These are phyloP conservation scores for Phytophthora fragariae DNA, from an alignment of 352 stramenopile species.

Conservation along the genomic window DNA sequence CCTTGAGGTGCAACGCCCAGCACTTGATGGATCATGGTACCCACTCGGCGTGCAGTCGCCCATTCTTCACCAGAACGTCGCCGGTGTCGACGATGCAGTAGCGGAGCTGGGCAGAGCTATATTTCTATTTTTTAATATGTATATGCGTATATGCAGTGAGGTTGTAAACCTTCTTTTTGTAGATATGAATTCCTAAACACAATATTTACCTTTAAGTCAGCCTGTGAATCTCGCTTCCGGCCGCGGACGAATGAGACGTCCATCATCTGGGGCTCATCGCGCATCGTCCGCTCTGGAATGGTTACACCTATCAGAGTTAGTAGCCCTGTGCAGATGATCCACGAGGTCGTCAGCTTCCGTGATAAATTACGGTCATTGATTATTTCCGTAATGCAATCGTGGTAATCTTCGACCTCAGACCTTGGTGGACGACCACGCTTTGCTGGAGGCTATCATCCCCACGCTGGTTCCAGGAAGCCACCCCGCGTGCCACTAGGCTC, in stretches of 20 bases:
- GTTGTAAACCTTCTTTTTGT: no score
- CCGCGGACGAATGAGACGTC: not conserved
- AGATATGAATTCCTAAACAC: no score
- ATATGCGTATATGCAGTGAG: no score
- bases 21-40: no score
- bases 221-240: not conserved
- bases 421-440: not conserved
- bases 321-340: not conserved
- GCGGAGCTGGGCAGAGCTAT: no score
- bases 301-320: not conserved
- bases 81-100: no score
- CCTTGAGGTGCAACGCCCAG: no score
- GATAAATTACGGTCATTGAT: slow-evolving; percentile 17
- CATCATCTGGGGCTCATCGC: not conserved
- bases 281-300: not conserved
- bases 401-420: slow-evolving; percentile 8
- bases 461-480: not conserved
- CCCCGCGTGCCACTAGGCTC: not conserved
- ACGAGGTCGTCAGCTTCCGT: not conserved
- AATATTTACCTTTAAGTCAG: not conserved
- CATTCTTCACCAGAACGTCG: no score
- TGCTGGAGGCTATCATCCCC: not conserved
- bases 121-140: no score
- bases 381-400: slow-evolving; percentile 4
- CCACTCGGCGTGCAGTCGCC: no score